Conservation (phyloP, 495 filamentous ascomycete species). For the Massariosphaeria phaeospora region DNA sequence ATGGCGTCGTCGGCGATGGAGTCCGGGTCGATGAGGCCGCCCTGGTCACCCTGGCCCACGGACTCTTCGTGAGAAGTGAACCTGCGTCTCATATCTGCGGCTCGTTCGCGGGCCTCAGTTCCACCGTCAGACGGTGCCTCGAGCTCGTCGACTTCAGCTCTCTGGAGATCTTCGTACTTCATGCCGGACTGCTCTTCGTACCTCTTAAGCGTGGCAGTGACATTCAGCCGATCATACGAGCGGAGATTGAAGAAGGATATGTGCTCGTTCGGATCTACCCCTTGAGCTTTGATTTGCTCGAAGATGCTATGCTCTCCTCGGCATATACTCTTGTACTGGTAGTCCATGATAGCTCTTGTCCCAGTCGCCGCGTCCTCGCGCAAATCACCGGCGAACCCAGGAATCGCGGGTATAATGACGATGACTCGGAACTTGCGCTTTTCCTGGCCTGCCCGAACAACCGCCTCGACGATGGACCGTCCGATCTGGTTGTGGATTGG, state of each 20-base stretch:
- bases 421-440: slow-evolving; percentile 87
- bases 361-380: slow-evolving; percentile 75
- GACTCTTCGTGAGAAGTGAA: slow-evolving; percentile 54
- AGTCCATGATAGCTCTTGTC: slow-evolving; percentile 92
- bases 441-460: slow-evolving; percentile 74
- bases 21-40: slow-evolving; percentile 50
- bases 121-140: slow-evolving; percentile 72
- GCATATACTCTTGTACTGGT: slow-evolving; percentile 93
- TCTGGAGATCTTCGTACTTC: slow-evolving; percentile 77
- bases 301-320: slow-evolving; percentile 88
- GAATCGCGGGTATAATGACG: slow-evolving; percentile 81
- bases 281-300: slow-evolving; percentile 67
- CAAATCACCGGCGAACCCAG: slow-evolving; percentile 90
- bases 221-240: slow-evolving; percentile 85
- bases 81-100: slow-evolving; percentile 52
- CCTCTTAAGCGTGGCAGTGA: slow-evolving; percentile 59
- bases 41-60: slow-evolving; percentile 41
- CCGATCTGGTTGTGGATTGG: slow-evolving; percentile 88
- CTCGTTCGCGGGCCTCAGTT: slow-evolving; percentile 42
- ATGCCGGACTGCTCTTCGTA: slow-evolving; percentile 76
- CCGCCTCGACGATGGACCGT: slow-evolving; percentile 81
- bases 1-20: slow-evolving; percentile 78
- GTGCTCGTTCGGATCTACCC: slow-evolving; percentile 71
- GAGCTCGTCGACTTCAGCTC: slow-evolving; percentile 76
- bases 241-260: slow-evolving; percentile 90